Base-by-base conservation (phyloP, 2,329 filamentous ascomycete species). In the Clarireedia homoeocarpa region DNA sequence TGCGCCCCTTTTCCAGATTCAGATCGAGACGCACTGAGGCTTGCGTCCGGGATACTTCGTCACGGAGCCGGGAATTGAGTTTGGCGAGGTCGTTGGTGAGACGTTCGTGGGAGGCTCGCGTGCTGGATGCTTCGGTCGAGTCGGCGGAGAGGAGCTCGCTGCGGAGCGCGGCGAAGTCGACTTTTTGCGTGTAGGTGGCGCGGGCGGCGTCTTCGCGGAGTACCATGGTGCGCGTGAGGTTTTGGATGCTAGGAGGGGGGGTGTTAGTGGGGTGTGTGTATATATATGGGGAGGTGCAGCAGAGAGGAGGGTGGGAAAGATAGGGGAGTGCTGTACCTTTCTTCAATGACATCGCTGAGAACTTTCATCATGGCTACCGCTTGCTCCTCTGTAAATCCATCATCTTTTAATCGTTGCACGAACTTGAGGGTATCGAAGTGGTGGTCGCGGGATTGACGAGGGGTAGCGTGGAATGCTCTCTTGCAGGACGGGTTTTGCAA, bases 401-500 rank as follows among this genome's bases (percentile, higher is more conserved):
- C 94, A 63, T 83, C 83, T 71, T 92, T 85, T 42, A 99, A 77
- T 52, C 89, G 81, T 73, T 96, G 89, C 40, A 99, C 91, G 70
- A 99, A 96, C 74, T 96, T 96, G 60, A 99, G 81, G 0, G 94
- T 99, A 73, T 99, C 94, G 70, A 99, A 99, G 72, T 99, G 91
- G 72, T 99, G 94, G 67, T 96, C 91, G 62, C 88, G 82, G 52
- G 71, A 70, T 51, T 75, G 79, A 39, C 73, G 66, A 2, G 81
- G 70, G 0, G 89, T 86, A 38, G 83, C 80, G 70, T 91, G 87
- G 70, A 96, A 92, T 0, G 76, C 73, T 58, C 78, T 60, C 15
- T 52, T 57, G 38, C 62, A 57, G 6, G 57, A 51, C 5, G 58
- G 51, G 7, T 60, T 62, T 48, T 61, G 59, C 27, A 65, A 52